These are phyloP conservation scores for Phlyctochytrium planicorne DNA, from an alignment of 192 early-diverging fungal species.

Conservation along the genomic window DNA sequence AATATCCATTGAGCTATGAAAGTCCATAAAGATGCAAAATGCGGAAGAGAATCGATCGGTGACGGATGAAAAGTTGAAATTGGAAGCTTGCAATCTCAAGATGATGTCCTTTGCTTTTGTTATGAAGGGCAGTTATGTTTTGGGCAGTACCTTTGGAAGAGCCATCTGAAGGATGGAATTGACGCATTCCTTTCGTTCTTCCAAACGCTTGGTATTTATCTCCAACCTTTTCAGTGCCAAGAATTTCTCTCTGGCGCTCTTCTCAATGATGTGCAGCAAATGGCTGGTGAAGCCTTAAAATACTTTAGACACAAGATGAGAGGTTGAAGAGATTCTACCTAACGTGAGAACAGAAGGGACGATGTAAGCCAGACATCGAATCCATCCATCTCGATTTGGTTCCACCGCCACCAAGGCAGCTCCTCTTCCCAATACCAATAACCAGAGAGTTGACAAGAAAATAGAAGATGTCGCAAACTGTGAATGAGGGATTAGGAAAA, in stretches of 20 bases:
- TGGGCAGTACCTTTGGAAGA: too few relatives aligned
- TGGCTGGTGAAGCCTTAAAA: too few relatives aligned
- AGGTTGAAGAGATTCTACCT: background rate
- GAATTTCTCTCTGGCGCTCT: background rate
- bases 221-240: background rate
- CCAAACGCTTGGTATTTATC: background rate
- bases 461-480: background rate
- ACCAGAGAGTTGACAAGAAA: background rate
- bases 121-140: too few relatives aligned
- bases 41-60: background rate
- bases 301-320: background rate
- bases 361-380: background rate
- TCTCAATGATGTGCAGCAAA: background rate
- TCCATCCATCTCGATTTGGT: background rate
- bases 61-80: background rate
- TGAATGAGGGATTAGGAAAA: too few relatives aligned
- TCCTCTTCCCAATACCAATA: background rate
- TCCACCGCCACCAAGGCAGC: background rate
- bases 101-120: background rate
- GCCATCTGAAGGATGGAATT: background rate
- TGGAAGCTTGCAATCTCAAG: background rate
- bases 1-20: background rate
- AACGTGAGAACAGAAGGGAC: background rate
- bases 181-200: background rate
- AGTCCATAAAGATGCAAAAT: slow-evolving; percentile 4